Evolutionary conservation across 2,329 filamentous ascomycete species (phyloP).

Genomic region (Diaporthe vexans): DNA sequence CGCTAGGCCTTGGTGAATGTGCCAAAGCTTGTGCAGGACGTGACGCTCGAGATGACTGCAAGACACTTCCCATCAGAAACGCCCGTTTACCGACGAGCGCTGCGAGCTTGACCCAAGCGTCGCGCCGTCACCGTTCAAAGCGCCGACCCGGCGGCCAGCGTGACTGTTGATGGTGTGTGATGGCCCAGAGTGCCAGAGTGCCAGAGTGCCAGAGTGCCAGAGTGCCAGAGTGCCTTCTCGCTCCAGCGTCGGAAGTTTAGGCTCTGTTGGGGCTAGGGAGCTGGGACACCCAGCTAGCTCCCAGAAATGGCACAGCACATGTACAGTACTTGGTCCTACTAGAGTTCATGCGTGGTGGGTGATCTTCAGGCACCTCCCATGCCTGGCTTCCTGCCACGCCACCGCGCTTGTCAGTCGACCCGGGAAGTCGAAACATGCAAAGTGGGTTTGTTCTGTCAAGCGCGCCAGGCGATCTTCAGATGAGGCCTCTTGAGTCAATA

Average conservation of each 20-base stretch:
- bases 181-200: too few species aligned
- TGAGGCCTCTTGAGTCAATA: constrained; percentile 30
- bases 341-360: constrained; percentile 36
- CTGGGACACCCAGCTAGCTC: constrained; percentile 7
- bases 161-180: constrained; percentile 1
- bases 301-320: neutral
- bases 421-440: constrained; percentile 36
- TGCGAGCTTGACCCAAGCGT: constrained; percentile 17
- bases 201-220: neutral
- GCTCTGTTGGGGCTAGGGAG: neutral
- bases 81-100: constrained; percentile 29
- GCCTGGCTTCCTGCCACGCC: constrained; percentile 33
- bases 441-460: constrained; percentile 34
- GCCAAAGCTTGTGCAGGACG: constrained; percentile 35
- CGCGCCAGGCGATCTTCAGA: constrained; percentile 29
- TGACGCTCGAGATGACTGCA: constrained; percentile 28
- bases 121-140: constrained; percentile 30
- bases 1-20: constrained; percentile 33
- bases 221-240: neutral
- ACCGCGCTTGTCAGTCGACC: constrained; percentile 34
- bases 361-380: constrained; percentile 43
- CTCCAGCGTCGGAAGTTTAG: neutral
- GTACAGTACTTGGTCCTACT: constrained; percentile 16
- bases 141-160: constrained; percentile 1
- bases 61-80: constrained; percentile 11